Evolutionary conservation across 2,329 filamentous ascomycete genomes (phyloP).

Genomic region (Exophiala alcalophila): DNA sequence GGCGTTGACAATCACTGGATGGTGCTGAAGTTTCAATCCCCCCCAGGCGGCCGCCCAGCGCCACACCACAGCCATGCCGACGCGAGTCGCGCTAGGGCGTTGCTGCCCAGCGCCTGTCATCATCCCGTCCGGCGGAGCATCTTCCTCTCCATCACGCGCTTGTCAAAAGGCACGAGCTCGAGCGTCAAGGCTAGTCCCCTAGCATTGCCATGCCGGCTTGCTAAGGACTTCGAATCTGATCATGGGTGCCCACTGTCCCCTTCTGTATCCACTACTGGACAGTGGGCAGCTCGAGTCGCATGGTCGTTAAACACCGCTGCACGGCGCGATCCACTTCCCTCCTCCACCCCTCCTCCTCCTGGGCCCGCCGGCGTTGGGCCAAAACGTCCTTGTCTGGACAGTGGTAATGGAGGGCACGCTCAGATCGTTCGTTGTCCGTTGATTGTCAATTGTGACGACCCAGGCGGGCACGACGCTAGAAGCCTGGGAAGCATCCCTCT

Average conservation of each 20-base stretch:
- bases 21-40: too few relatives aligned
- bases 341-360: conserved; percentile 15
- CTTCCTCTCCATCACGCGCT: conserved; percentile 27
- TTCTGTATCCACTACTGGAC: too few relatives aligned
- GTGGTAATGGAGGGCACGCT: conserved; percentile 10
- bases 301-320: conserved; percentile 15
- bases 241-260: too few relatives aligned
- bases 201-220: conserved; percentile 5
- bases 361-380: conserved; percentile 19
- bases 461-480: conserved; percentile 21
- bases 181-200: conserved; percentile 18
- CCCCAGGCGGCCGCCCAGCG: conserved; percentile 18
- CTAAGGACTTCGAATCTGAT: conserved; percentile 8
- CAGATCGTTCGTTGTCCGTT: too few relatives aligned
- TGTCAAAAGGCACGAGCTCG: conserved; percentile 19
- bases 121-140: conserved; percentile 25
- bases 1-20: conserved; percentile 11
- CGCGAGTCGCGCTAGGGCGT: conserved; percentile 19
- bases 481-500: conserved; percentile 27
- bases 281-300: conserved; percentile 8
- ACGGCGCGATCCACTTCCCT: conserved; percentile 26
- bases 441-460: too few relatives aligned
- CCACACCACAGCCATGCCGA: conserved; percentile 23
- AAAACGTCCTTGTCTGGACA: conserved; percentile 18
- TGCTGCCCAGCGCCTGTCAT: conserved; percentile 27